A percentile compares a stretch with the other conserved stretches of the same genome.
Evolutionary conservation across 768 basidiomycete genomes (phyloP).

Genomic region (Phanerochaete sordida): DNA sequence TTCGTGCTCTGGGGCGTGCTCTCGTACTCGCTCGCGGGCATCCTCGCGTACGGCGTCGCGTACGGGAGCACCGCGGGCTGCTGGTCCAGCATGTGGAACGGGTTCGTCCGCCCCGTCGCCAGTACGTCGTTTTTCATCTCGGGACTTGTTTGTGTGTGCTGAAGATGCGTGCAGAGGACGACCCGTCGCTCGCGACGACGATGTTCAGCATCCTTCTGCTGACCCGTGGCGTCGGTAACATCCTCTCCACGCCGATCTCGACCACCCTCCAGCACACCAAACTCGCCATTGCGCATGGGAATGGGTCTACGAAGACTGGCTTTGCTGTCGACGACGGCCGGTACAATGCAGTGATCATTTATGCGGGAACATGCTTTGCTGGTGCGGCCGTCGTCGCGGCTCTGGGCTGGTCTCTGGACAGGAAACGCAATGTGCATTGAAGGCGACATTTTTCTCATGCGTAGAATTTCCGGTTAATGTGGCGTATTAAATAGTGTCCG

Average conservation of each 20-base stretch:
- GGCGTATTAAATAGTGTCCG: background rate
- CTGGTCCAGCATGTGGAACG: slow-evolving; percentile 29
- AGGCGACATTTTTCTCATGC: background rate
- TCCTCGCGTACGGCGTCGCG: slow-evolving; percentile 25
- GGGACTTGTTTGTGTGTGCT: background rate
- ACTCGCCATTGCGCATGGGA: background rate
- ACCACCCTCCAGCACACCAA: slow-evolving; percentile 16
- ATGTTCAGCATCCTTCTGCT: slow-evolving; percentile 22
- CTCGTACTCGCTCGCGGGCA: slow-evolving; percentile 20
- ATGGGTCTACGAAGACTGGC: slow-evolving; percentile 1
- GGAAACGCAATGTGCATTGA: background rate
- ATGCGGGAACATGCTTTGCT: slow-evolving; percentile 28
- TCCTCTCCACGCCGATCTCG: slow-evolving; percentile 26
- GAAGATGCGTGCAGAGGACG: slow-evolving; percentile 16
- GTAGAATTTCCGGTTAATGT: background rate
- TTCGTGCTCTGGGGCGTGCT: slow-evolving; percentile 31
- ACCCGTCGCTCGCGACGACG: slow-evolving; percentile 19
- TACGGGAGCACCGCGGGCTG: slow-evolving; percentile 31
- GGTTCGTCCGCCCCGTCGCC: slow-evolving; percentile 22
- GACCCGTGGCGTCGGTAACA: slow-evolving; percentile 23
- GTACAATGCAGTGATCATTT: slow-evolving; percentile 28
- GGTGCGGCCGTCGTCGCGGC: slow-evolving; percentile 22
- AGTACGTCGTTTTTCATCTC: slow-evolving; percentile 12
- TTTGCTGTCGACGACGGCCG: slow-evolving; percentile 21
- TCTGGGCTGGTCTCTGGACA: slow-evolving; percentile 19